A percentile compares a stretch with the other conserved stretches of the same genome.
Conservation (phyloP, 2,329 filamentous ascomycete genomes). For the Penicillium decumbens region DNA sequence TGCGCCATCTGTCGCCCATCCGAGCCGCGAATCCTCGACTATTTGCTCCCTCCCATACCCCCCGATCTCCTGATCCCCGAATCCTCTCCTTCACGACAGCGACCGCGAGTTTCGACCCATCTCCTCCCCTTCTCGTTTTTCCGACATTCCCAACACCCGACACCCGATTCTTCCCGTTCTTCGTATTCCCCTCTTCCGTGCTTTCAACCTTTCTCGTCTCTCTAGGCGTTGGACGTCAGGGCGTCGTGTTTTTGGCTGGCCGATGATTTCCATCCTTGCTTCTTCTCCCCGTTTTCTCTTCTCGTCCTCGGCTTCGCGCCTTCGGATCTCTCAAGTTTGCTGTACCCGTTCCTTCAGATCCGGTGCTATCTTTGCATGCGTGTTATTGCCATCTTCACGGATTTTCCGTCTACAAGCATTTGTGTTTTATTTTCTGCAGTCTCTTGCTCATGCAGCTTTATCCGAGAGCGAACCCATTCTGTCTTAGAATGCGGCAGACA, state of each 20-base stretch:
- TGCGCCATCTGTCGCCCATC: slow-evolving; percentile 6
- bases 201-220: slow-evolving; percentile 29
- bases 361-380: background rate
- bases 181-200: slow-evolving; percentile 10
- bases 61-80: background rate
- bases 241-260: slow-evolving; percentile 37
- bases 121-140: slow-evolving; percentile 5
- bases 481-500: slow-evolving; percentile 15
- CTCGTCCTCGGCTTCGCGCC: background rate
- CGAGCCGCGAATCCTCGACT: slow-evolving; percentile 4
- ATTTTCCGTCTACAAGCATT: slow-evolving; percentile 5
- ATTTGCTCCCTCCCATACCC: background rate
- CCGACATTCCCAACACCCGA: background rate
- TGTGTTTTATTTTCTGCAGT: slow-evolving; percentile 6
- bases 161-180: background rate
- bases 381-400: slow-evolving; percentile 1
- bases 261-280: slow-evolving; percentile 21
- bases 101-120: slow-evolving; percentile 14
- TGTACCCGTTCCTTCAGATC: background rate
- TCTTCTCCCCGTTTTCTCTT: slow-evolving; percentile 10
- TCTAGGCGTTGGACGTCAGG: slow-evolving; percentile 39
- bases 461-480: slow-evolving; percentile 7
- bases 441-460: slow-evolving; percentile 5
- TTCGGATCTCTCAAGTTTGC: background rate
- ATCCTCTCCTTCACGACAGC: slow-evolving; percentile 19